Base-by-base conservation (phyloP, 1,139 yeast genomes). In the Debaryomycetaceae sp. region DNA sequence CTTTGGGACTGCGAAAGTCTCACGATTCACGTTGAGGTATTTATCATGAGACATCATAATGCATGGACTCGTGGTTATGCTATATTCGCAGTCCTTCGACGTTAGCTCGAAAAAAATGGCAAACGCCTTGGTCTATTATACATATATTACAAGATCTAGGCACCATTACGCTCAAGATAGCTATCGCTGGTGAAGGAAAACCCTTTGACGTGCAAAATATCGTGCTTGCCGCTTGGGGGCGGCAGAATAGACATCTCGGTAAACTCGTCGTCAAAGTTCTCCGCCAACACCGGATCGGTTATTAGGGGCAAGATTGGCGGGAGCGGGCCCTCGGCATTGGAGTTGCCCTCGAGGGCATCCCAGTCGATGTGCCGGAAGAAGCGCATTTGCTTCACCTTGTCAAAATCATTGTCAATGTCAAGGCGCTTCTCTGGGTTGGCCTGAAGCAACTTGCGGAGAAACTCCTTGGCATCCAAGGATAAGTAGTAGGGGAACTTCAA, bases 291-390 rank as follows among this genome's bases (percentile, higher is more conserved):
- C 10, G 94, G 89, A 47, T 88, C 84, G 1, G 96, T 84, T 31
- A 89, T 82, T 9, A 83, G 60, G 0, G 97, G 97, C 19, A 78
- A 65, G 29, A 91, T 86, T 0, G 98, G 97, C 1, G 97, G 96
- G 19, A 61, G 39, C 11, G 9, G 21, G 9, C 21, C 21, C 3
- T 44, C 32, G n/a, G 47, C 52, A 16, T 42, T 39, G 13, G 34
- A 31, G 5, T 16, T n/a, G 31, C 58, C 53, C 22, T 83, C 75
- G 34, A 89, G 62, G 28, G 66, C 65, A n/a, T 62, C 53, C 96
- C 97, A 91, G 48, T 83, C 70, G 21, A 88, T 63, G 43, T 78
- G 71, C 37, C 96, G 69, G 61, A 89, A 91, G 43, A 89, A 84
- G 17, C 88, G 63, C 48, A 88, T 94, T 39, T 70, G 70, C 48